phyloP scores from a whole-genome alignment of 768 basidiomycete genomes.

The Tulasnella sp. region DNA sequence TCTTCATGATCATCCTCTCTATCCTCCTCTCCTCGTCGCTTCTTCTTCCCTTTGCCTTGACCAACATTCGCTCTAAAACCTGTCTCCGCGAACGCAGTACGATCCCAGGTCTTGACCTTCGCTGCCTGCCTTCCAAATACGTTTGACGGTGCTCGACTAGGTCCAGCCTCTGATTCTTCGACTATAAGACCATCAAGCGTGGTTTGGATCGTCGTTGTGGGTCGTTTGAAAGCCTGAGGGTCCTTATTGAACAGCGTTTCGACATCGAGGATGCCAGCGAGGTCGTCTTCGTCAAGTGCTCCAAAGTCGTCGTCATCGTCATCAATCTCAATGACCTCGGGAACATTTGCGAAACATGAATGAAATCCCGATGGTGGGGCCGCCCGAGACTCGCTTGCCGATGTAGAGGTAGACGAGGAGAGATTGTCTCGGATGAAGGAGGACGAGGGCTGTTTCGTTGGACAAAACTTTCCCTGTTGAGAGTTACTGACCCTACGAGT shows the following conservation, averaged over 20 bases:
- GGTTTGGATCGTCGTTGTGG: conserved; percentile 1
- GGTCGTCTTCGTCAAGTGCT: conserved; percentile 34
- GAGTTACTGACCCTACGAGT: neutral
- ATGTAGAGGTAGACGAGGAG: conserved; percentile 20
- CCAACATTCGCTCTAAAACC: conserved; percentile 46
- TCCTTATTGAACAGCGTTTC: conserved; percentile 2
- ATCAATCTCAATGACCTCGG: conserved; percentile 22
- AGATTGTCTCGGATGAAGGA: conserved; percentile 20
- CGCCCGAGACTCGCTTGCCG: conserved; percentile 17
- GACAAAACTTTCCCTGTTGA: neutral
- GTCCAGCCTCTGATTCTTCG: neutral
- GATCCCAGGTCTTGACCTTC: conserved; percentile 82
- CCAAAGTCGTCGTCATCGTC: conserved; percentile 35
- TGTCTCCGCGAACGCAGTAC: conserved; percentile 74
- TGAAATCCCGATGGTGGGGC: neutral
- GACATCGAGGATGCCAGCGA: conserved; percentile 11
- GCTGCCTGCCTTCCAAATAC: conserved; percentile 44
- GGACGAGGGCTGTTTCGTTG: conserved; percentile 6
- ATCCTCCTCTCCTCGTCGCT: conserved; percentile 28
- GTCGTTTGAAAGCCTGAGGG: neutral
- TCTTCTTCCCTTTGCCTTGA: conserved; percentile 41
- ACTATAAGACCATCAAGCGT: conserved; percentile 1
- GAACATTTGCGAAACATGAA: neutral
- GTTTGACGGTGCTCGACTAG: neutral
- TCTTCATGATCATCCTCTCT: conserved; percentile 46